These are phyloP conservation scores for Cystoisospora suis DNA, from an alignment of 169 alveolate genomes.

Conservation along the genomic window DNA sequence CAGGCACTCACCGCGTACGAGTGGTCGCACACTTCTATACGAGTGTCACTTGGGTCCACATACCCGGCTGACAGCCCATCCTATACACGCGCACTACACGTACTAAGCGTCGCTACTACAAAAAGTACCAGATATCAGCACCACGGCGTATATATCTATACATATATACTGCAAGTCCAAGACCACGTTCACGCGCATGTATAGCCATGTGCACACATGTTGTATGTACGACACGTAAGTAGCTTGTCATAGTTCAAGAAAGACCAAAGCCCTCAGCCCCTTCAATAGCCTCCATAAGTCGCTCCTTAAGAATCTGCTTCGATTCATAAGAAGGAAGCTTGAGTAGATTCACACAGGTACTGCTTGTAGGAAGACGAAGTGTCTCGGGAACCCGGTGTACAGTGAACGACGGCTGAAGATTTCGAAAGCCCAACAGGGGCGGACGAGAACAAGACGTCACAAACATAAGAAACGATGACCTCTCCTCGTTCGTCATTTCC, in stretches of 20 bases:
- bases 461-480: constrained; percentile 90
- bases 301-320: constrained; percentile 78
- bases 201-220: background rate
- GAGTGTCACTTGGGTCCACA: too few species aligned
- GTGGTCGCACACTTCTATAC: too few species aligned
- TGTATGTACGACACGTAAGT: background rate
- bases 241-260: background rate
- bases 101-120: too few species aligned
- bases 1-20: too few species aligned
- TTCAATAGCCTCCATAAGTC: constrained; percentile 87
- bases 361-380: constrained; percentile 90
- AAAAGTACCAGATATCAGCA: background rate
- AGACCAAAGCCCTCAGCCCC: constrained; percentile 92
- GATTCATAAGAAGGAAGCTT: constrained; percentile 93
- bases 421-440: constrained; percentile 92
- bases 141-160: background rate
- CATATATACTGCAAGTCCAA: background rate
- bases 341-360: constrained; percentile 95
- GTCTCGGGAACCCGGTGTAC: constrained; percentile 87
- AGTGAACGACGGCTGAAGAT: constrained; percentile 91
- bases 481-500: constrained; percentile 83
- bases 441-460: constrained; percentile 96
- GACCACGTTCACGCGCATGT: background rate
- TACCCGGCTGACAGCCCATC: too few species aligned
- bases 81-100: too few species aligned